Evolutionary conservation across 192 early-diverging fungal genomes (phyloP).

Genomic region (Mortierella hygrophila): DNA sequence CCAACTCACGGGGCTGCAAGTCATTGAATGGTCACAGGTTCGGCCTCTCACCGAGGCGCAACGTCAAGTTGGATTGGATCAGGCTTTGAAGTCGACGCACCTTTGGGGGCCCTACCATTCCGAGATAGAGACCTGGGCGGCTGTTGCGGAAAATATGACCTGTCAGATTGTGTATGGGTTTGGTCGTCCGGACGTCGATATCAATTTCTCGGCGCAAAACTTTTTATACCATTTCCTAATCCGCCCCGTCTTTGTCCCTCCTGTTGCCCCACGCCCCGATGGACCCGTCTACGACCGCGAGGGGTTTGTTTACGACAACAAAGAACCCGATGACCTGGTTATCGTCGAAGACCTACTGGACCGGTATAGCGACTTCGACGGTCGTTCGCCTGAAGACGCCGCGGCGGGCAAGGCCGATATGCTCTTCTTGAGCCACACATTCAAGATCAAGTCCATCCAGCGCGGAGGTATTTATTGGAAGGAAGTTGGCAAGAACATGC

Average conservation of each 20-base stretch:
- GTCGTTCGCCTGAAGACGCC: background rate
- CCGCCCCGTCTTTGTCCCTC: slow-evolving; percentile 1
- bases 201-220: slow-evolving; percentile 18
- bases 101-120: background rate
- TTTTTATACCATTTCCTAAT: slow-evolving; percentile 39
- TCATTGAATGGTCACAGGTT: slow-evolving; percentile 36
- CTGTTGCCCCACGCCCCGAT: background rate
- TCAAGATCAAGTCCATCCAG: slow-evolving; percentile 25
- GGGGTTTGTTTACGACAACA: background rate
- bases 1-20: slow-evolving; percentile 26
- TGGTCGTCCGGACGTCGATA: background rate
- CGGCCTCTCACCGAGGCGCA: slow-evolving; percentile 30
- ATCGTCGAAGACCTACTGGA: slow-evolving; percentile 30
- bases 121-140: slow-evolving; percentile 11
- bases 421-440: slow-evolving; percentile 26
- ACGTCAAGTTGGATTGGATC: slow-evolving; percentile 19
- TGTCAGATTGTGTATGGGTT: slow-evolving; percentile 29
- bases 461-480: slow-evolving; percentile 9
- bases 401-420: slow-evolving; percentile 1
- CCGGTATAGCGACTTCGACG: slow-evolving; percentile 9
- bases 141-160: slow-evolving; percentile 29
- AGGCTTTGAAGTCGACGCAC: background rate
- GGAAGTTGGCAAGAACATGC: slow-evolving; percentile 22
- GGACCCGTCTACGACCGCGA: slow-evolving; percentile 1
- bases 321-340: background rate